Base-by-base conservation (phyloP, 75 land plant species). In the Isoetes taiwanensis region DNA sequence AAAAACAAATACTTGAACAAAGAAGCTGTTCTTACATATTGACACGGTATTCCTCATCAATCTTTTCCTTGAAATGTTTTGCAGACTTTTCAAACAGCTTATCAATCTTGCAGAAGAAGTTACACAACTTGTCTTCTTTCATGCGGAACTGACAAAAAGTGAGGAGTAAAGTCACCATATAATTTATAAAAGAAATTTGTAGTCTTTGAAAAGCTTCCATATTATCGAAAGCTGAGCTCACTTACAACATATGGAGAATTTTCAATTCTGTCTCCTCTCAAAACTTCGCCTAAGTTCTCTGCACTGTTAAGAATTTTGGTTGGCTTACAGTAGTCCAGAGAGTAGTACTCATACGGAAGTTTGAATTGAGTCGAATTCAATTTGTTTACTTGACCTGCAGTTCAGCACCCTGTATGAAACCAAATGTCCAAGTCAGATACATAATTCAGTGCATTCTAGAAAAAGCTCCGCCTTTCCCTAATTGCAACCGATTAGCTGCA, bases 221-320 rank as follows among this genome's bases (percentile, higher is more conserved):
- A 56, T 3, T 12, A 56, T 6, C 23, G 23, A 9, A 63, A 37
- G 10, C 30, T 54, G 34, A 40, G 5, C 14, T 27, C 40, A 62
- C 79, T 68, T 23, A 85, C 97, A 79, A 68, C 67, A 72, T 76
- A 90, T 37, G 85, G 84, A 32, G 93, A 80, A 46, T 90, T 90
- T 54, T 90, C 97, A 65, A 90, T 90, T 30, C 93, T 79, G 65
- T 90, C 97, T 58, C 97, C 97, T 60, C 87, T 80, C 66, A 90
- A 82, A 63, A 86, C 82, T 70, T 90, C 97, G 20, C 97, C 93
- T 31, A 90, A 79, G 72, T 85, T 90, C 65, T 90, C 96, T 9
- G 96, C 80, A 66, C 78, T 76, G 61, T 90, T 78, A 40, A 82
- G 58, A 25, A 85, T 82, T 16, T 56, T 59, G 0, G 67, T 64